Conservation (phyloP, 371 early-diverging fungal species). For the Coemansia sp. region DNA sequence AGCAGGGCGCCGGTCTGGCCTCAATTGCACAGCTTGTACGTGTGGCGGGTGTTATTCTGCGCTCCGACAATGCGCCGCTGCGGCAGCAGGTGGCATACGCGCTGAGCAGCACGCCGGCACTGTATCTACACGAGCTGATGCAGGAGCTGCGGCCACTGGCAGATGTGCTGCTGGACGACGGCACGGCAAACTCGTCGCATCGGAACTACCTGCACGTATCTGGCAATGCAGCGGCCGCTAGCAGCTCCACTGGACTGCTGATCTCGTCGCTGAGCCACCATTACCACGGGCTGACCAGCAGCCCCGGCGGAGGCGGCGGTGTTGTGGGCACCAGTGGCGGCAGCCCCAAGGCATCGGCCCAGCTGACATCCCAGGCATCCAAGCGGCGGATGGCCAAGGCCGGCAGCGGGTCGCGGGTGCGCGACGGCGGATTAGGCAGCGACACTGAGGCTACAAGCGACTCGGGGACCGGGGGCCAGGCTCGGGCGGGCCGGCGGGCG, state of each 20-base stretch:
- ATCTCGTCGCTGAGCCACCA: conserved; percentile 20
- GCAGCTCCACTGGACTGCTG: conserved; percentile 5
- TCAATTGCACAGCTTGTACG: conserved; percentile 50
- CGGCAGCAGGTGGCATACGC: conserved; percentile 37
- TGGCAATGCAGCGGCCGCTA: conserved; percentile 8
- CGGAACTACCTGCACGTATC: conserved; percentile 48
- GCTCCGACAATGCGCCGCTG: conserved; percentile 48
- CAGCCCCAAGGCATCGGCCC: conserved; percentile 23
- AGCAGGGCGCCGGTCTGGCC: conserved; percentile 38
- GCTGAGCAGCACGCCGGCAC: conserved; percentile 35
- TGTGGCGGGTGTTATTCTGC: conserved; percentile 30
- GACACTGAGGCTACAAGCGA: conserved; percentile 37
- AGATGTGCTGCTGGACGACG: conserved; percentile 44
- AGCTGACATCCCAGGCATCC: conserved; percentile 23
- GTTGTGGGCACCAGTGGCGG: not conserved
- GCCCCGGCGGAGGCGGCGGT: not conserved
- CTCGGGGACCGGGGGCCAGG: conserved; percentile 10
- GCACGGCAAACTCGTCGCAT: conserved; percentile 22
- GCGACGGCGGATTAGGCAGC: conserved; percentile 28
- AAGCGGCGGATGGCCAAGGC: conserved; percentile 21
- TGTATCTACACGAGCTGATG: conserved; percentile 44
- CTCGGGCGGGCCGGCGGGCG: conserved; percentile 19
- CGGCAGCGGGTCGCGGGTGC: conserved; percentile 13
- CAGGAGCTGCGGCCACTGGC: conserved; percentile 44
- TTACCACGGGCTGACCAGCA: conserved; percentile 9